Evolutionary conservation across 176 grass and related monocot species (phyloP).

Genomic region (Miscanthus lutarioriparius): DNA sequence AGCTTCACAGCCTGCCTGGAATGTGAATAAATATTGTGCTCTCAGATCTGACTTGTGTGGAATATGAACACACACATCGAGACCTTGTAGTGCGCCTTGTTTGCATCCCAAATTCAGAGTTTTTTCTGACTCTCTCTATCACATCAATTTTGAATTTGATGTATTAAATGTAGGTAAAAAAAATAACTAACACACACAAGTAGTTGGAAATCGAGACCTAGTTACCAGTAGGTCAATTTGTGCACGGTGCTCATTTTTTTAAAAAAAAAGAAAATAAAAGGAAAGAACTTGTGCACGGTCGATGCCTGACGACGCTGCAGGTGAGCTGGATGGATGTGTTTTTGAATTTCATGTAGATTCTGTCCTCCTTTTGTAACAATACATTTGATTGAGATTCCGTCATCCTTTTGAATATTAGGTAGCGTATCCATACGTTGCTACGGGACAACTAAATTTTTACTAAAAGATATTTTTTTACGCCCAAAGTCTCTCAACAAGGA

Average conservation of each 20-base stretch:
- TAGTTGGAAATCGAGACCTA: too few relatives aligned
- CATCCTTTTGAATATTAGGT: not conserved
- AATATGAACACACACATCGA: too few relatives aligned
- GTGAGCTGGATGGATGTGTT: conserved; percentile 31
- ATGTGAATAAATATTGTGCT: conserved; percentile 29
- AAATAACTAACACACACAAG: too few relatives aligned
- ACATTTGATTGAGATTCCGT: not conserved
- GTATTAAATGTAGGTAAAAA: too few relatives aligned
- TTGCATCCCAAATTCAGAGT: too few relatives aligned
- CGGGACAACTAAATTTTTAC: too few relatives aligned
- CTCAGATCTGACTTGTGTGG: conserved; percentile 24
- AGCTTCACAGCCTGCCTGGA: not conserved
- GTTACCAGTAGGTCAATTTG: conserved; percentile 16
- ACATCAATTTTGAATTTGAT: too few relatives aligned
- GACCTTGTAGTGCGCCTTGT: too few relatives aligned
- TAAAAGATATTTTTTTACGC: too few relatives aligned
- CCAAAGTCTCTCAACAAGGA: conserved; percentile 13
- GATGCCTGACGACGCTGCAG: not conserved
- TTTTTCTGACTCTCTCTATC: too few relatives aligned
- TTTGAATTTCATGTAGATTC: conserved; percentile 28
- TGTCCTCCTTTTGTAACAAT: not conserved
- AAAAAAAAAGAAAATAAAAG: not conserved
- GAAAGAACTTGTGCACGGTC: not conserved
- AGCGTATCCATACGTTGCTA: too few relatives aligned
- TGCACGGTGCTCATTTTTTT: not conserved